Evolutionary conservation across 441 rosid genomes (phyloP), one percentile per base, ranked within the genome.

Genomic region (Macaranga tanarius): DNA sequence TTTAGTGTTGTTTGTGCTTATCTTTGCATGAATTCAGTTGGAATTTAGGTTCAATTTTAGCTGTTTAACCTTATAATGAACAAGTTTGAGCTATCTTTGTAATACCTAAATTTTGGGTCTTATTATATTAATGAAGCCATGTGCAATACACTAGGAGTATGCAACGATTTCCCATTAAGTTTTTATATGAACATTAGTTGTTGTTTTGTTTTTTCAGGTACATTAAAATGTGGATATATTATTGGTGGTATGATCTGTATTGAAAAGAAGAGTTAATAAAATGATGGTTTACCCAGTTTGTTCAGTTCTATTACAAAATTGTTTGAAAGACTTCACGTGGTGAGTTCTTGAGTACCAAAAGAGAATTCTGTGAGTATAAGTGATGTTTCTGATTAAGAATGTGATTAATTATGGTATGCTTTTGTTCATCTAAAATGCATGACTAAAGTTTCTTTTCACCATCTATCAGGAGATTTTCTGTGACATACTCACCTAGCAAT

Each of bases 391-490:
- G 3, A 48, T 48, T 48, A 48, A 48, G 52, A 48, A 13, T 42
- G 47, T 73, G 38, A 40, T 4, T 45, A 25, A 54, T 8, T 10
- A 42, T 42, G 22, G 38, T 34, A 4, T 34, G 6, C 38, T 34
- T 34, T 34, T 34, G 6, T 34, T 34, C 6, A 34, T 34, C 34
- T 31, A 31, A 31, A 31, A 31, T 31, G 34, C 34, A 31, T 31
- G n/a, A 31, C 34, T 31, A 31, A 31, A 31, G 34, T 31, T 31
- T 31, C 34, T 63, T 62, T 64, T 76, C 45, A 59, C 56, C 20
- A 26, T 57, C 11, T 47, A 2, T 70, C 78, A 84, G 90, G 85
- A 76, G 71, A 77, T 74, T 84, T 61, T 73, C 79, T 38, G 75
- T 63, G 72, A 76, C 67, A 0, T 70, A 76, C 75, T 81, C 77